phyloP scores from a whole-genome alignment of 768 basidiomycete genomes.

The Coprinellus micaceus region DNA sequence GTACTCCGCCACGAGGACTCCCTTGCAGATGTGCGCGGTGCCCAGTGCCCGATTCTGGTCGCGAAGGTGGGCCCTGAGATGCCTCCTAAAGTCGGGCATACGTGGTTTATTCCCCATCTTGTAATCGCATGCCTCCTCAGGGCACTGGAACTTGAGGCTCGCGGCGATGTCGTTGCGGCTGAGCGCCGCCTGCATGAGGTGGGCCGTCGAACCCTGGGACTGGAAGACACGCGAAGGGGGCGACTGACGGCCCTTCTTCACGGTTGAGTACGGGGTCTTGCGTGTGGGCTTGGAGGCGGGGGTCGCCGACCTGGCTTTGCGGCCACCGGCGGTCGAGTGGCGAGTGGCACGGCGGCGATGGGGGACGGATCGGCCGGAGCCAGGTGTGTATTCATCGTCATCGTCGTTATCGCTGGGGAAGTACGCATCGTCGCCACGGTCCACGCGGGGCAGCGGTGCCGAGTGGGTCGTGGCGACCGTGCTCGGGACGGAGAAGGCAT shows the following conservation, averaged over 20 bases:
- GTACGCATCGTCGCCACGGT: constrained; percentile 24
- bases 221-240: constrained; percentile 42
- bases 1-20: constrained; percentile 27
- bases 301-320: not conserved
- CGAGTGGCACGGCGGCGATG: not conserved
- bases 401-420: constrained; percentile 37
- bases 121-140: constrained; percentile 35
- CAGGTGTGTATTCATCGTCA: constrained; percentile 46
- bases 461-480: constrained; percentile 21
- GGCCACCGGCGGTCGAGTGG: not conserved
- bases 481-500: constrained; percentile 30
- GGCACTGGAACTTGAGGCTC: constrained; percentile 37
- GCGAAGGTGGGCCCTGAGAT: constrained; percentile 53
- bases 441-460: not conserved
- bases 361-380: constrained; percentile 17
- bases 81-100: constrained; percentile 56
- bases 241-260: not conserved
- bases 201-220: constrained; percentile 21
- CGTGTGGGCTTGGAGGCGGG: not conserved
- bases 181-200: constrained; percentile 20
- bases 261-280: constrained; percentile 2
- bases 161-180: constrained; percentile 12
- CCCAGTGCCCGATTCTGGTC: constrained; percentile 33
- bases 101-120: constrained; percentile 47
- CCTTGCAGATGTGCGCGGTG: constrained; percentile 37